phyloP scores from a whole-genome alignment of 768 basidiomycete species.

The Suillus luteus region DNA sequence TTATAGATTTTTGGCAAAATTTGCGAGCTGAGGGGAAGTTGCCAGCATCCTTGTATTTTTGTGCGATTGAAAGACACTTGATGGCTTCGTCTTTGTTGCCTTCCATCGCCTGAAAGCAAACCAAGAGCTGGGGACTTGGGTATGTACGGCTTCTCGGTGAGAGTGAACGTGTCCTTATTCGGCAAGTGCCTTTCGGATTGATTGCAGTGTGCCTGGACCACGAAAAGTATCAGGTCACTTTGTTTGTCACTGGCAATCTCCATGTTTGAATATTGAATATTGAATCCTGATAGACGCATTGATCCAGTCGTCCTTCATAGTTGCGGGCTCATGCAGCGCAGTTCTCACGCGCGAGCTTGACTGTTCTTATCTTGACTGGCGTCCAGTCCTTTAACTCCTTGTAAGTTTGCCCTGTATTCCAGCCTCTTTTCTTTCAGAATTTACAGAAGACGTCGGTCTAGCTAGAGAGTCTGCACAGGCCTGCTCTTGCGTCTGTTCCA shows the following conservation, averaged over 20 bases:
- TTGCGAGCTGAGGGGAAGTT: slow-evolving; percentile 81
- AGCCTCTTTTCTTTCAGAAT: neutral
- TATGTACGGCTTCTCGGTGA: neutral
- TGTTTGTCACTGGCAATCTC: no score
- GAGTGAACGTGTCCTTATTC: slow-evolving; percentile 8
- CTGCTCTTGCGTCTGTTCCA: neutral
- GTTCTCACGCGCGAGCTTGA: neutral
- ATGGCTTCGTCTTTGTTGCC: slow-evolving; percentile 91
- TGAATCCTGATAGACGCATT: neutral
- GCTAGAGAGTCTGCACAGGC: neutral
- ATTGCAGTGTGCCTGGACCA: neutral
- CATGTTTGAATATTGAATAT: no score
- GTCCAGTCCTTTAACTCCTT: neutral
- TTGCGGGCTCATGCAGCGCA: neutral
- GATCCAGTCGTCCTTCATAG: neutral
- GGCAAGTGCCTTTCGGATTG: slow-evolving; percentile 8
- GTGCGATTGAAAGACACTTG: slow-evolving; percentile 78
- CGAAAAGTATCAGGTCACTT: neutral
- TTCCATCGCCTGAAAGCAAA: slow-evolving; percentile 52
- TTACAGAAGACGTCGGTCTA: neutral
- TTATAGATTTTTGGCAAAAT: slow-evolving; percentile 86
- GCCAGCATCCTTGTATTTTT: slow-evolving; percentile 67
- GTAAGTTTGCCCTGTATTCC: neutral
- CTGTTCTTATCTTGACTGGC: neutral
- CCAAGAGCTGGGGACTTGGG: slow-evolving; percentile 4